Evolutionary conservation across 768 basidiomycete genomes (phyloP), one percentile per base, ranked within the genome.

Genomic region (Tubosaeta brunneosetosa): DNA sequence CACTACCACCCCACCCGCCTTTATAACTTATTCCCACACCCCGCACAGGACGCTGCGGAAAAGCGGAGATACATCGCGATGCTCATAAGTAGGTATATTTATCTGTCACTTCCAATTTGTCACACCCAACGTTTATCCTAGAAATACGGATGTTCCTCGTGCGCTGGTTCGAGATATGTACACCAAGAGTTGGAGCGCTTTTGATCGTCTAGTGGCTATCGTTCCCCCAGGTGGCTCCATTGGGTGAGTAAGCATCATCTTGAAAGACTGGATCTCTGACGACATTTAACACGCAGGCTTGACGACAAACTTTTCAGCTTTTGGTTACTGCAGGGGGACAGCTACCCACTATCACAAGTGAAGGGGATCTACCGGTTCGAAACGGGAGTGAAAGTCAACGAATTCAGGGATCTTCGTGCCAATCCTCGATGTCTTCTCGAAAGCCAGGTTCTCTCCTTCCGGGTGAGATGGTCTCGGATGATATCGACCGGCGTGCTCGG

Each of bases 271-370:
- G 42, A 17, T 42, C 52, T 51, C 32, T n/a, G 44, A 10, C 27
- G 17, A n/a, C n/a, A 36, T 40, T n/a, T n/a, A n/a, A n/a, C n/a
- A n/a, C n/a, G n/a, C n/a, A n/a, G n/a, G n/a, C 81, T 93, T 47
- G 91, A 93, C 61, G 90, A 93, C 73, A 94, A 94, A 64, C 79
- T 93, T 2, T 93, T 93, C 70, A 86, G 86, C 53, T 93, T 91
- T 75, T 93, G 88, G 87, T 77, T 89, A 55, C 76, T 92, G 14
- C 90, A 92, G 67, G 82, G 81, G 22, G 91, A 92, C 59, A 79
- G 79, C 46, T 84, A 78, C 64, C 88, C 90, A 1, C 77, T n/a
- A n/a, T n/a, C n/a, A n/a, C 86, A 87, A 41, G 86, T 89, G 52
- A 90, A 91, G 63, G 91, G 91, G 10, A 88, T 91, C 54, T 90